phyloP scores from a whole-genome alignment of 257 asterid genomes.

The Cinchona pubescens region DNA sequence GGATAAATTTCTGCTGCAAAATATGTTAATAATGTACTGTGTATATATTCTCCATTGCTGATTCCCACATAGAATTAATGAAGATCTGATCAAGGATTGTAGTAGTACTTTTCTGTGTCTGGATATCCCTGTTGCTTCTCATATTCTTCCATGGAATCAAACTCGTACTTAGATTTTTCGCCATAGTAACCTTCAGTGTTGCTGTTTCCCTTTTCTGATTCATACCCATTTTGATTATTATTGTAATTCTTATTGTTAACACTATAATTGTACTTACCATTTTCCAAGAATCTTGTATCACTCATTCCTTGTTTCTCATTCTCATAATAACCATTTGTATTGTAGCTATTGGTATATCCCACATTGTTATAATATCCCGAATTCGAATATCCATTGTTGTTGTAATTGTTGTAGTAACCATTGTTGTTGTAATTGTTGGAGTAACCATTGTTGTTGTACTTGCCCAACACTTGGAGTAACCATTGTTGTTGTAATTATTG shows the following conservation, averaged over 20 bases:
- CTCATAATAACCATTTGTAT: no score
- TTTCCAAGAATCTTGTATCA: slow-evolving; percentile 45
- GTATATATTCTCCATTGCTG: not conserved
- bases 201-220: slow-evolving; percentile 18
- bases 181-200: slow-evolving; percentile 30
- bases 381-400: slow-evolving; percentile 12
- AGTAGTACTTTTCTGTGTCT: slow-evolving; percentile 28
- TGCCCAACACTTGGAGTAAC: no score
- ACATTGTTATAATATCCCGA: slow-evolving; percentile 16
- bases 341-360: slow-evolving; percentile 10
- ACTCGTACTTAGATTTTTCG: slow-evolving; percentile 47
- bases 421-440: slow-evolving; percentile 16
- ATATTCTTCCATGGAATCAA: slow-evolving; percentile 59
- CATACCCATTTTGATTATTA: slow-evolving; percentile 27
- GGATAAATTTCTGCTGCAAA: not conserved
- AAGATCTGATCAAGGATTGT: slow-evolving; percentile 54
- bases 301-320: slow-evolving; percentile 50
- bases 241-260: slow-evolving; percentile 23
- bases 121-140: slow-evolving; percentile 51
- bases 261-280: slow-evolving; percentile 35
- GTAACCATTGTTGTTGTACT: not conserved
- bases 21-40: not conserved
- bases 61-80: not conserved
- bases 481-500: no score
- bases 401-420: not conserved